Percentiles rank a stretch among this genome's conserved stretches.
Evolutionary conservation across 306 rosid genomes (phyloP).

Genomic region (Cicer cuneatum): DNA sequence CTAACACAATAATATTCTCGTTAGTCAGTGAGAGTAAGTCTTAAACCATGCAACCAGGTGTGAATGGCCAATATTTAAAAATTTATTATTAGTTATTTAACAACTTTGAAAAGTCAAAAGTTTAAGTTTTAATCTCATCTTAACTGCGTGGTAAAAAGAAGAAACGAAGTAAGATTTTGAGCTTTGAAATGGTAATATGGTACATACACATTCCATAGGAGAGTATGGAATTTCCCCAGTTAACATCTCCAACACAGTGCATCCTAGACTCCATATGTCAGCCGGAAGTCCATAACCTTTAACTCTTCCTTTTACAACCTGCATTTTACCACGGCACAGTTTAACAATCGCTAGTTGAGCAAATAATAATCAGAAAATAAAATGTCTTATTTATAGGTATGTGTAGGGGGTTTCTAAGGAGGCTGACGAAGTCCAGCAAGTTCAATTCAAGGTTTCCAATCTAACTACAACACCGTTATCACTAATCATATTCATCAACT

Average conservation of each 20-base stretch:
- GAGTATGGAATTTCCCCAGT: slow-evolving; percentile 74
- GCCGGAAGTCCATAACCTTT: slow-evolving; percentile 92
- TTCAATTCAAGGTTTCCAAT: slow-evolving; percentile 40
- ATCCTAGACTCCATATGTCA: slow-evolving; percentile 98
- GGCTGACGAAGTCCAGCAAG: not conserved
- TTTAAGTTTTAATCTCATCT: not conserved
- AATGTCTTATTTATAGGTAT: not conserved
- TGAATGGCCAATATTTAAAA: not conserved
- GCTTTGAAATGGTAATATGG: slow-evolving; percentile 19
- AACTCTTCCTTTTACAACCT: slow-evolving; percentile 81
- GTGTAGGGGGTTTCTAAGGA: not conserved
- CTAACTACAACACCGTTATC: slow-evolving; percentile 3
- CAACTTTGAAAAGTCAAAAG: not conserved
- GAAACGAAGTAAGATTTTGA: slow-evolving; percentile 18
- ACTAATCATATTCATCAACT: slow-evolving; percentile 11
- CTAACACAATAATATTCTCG: not conserved
- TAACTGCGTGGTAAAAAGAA: slow-evolving; percentile 5
- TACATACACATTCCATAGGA: slow-evolving; percentile 70
- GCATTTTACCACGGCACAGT: slow-evolving; percentile 49
- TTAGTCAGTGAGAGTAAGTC: not conserved
- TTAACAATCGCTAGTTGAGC: slow-evolving; percentile 21
- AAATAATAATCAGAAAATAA: slow-evolving; percentile 8
- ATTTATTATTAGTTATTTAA: not conserved
- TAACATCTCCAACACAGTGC: slow-evolving; percentile 95
- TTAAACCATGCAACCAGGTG: not conserved